Evolutionary conservation across 768 basidiomycete species (phyloP).

Genomic region (Boletus rubropictus): DNA sequence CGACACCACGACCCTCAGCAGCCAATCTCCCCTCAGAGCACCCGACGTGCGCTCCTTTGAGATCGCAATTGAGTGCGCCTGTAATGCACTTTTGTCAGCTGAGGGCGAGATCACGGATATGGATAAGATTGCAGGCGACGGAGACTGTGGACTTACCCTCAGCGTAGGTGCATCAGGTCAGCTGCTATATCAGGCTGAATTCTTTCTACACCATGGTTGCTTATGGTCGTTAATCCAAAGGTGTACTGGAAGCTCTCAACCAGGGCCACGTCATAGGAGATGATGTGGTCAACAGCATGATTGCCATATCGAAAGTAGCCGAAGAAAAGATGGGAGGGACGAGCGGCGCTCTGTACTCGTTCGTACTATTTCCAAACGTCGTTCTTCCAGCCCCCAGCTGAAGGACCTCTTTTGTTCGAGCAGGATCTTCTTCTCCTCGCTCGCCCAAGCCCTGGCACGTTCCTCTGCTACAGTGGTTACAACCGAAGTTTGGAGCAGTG

Average conservation of each 20-base stretch:
- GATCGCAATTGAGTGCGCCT: conserved; percentile 51
- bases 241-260: conserved; percentile 53
- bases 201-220: not conserved
- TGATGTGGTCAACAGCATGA: conserved; percentile 60
- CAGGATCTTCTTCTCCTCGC: conserved; percentile 88
- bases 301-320: conserved; percentile 65
- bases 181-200: not conserved
- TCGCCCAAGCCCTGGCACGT: conserved; percentile 65
- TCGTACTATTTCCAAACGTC: conserved; percentile 28
- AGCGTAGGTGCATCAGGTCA: conserved; percentile 71
- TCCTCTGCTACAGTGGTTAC: conserved; percentile 31
- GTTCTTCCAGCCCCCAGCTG: not conserved
- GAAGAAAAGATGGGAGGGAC: conserved; percentile 91
- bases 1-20: not conserved
- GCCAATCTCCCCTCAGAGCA: conserved; percentile 28
- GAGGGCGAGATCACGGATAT: conserved; percentile 88
- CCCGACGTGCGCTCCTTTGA: conserved; percentile 48
- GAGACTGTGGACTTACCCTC: conserved; percentile 66
- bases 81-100: conserved; percentile 60
- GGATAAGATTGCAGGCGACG: conserved; percentile 92
- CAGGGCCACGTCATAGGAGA: conserved; percentile 52
- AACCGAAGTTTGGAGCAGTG: conserved; percentile 51
- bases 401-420: not conserved
- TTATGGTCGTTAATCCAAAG: conserved; percentile 31
- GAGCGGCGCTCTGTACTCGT: conserved; percentile 89